Base-by-base conservation (phyloP, 1,284 basidiomycete species). In the Pholiota adiposa region DNA sequence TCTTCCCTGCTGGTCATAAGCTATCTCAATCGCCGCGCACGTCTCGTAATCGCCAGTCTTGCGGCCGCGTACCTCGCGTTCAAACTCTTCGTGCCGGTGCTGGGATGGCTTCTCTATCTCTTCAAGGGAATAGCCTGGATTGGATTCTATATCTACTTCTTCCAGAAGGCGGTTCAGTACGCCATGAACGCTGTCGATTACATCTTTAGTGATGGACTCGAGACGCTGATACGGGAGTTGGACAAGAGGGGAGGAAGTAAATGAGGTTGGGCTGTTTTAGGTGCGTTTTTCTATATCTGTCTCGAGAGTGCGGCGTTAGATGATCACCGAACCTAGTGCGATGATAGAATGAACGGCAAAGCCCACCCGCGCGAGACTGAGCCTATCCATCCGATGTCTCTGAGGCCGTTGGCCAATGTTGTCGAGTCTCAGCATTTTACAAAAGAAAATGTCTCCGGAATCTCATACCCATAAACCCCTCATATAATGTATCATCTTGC, bases 81-180 rank as follows among this genome's bases (percentile, higher is more conserved):
- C 60, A 69, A 70, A 56, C 19, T 62, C n/a, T 12, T 68, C 50
- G 51, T 70, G 4, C 69, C 70, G 14, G n/a, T 65, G 8, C 51
- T 63, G 11, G 61, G 66, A 51, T 72, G 70, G 67, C 49, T 52
- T 2, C 67, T 65, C 34, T 63, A 57, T 7, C 27, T 71, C 5
- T 72, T 74, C 65, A 76, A 75, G 51, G 69, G 65, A 16, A 63
- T 76, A 29, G 75, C 74, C 12, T 68, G 69, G 73, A 63, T 76
- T 48, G 75, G 75, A 1, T 77, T 77, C 53, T 77, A 77, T 54
- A 51, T 74, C 40, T 66, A 73, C 49, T 76, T 73, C 62, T 73
- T 76, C 61, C 62, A 72, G 41, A 58, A 71, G 7, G 74, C 68
- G 3, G 19, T 72, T 1, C 67, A 65, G 77, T 65, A 44, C 40